These are phyloP conservation scores for Epichloe sp. DNA, from an alignment of 2,329 filamentous ascomycete genomes.

Conservation along the genomic window DNA sequence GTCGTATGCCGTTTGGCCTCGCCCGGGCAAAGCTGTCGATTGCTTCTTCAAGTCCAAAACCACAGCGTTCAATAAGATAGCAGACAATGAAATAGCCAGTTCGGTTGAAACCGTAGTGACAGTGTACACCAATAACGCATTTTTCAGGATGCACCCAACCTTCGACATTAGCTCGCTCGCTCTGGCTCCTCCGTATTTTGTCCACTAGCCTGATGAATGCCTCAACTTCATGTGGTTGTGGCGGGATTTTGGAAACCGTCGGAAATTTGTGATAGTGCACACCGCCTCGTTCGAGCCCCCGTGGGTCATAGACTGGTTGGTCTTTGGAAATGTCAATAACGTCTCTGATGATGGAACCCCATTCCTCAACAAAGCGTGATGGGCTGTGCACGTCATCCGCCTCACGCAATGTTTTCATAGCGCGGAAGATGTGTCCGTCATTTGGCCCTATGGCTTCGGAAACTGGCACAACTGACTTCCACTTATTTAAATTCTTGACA, in stretches of 20 bases:
- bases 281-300: constrained; percentile 50
- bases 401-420: constrained; percentile 86
- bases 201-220: constrained; percentile 45
- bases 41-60: constrained; percentile 59
- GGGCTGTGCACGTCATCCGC: constrained; percentile 77
- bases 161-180: constrained; percentile 20
- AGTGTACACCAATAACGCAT: constrained; percentile 69
- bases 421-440: constrained; percentile 54
- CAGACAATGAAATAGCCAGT: constrained; percentile 85
- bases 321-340: constrained; percentile 89
- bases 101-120: constrained; percentile 91
- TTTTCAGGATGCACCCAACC: constrained; percentile 25
- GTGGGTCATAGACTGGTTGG: constrained; percentile 75
- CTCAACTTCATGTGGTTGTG: constrained; percentile 40
- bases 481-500: constrained; percentile 90
- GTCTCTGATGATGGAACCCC: constrained; percentile 54
- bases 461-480: constrained; percentile 67
- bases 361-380: constrained; percentile 52
- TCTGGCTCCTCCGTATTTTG: constrained; percentile 42
- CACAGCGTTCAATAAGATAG: constrained; percentile 75
- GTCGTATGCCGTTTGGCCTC: constrained; percentile 72
- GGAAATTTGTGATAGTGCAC: constrained; percentile 76
- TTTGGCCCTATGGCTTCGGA: constrained; percentile 56
- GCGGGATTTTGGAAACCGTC: constrained; percentile 84
- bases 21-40: constrained; percentile 63